Evolutionary conservation across 495 filamentous ascomycete species (phyloP).

Genomic region (Xylaria longipes): DNA sequence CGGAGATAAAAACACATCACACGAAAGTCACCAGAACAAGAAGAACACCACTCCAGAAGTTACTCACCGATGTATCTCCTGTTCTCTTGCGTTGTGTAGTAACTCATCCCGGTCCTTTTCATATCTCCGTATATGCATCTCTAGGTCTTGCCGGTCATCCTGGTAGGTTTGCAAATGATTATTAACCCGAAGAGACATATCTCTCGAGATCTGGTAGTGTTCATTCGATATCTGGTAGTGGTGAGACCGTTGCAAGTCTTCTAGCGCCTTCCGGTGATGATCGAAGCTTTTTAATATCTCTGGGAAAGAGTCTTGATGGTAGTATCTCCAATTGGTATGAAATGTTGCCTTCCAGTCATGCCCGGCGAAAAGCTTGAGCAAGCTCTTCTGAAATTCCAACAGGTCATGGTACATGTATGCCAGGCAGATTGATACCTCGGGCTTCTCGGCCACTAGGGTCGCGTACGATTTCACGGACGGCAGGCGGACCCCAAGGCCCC

Average conservation of each 20-base stretch:
- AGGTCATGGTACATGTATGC: slow-evolving; percentile 53
- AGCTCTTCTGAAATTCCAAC: slow-evolving; percentile 48
- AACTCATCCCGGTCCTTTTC: slow-evolving; percentile 27
- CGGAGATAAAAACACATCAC: not conserved
- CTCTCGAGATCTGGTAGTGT: not conserved
- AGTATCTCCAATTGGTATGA: slow-evolving; percentile 49
- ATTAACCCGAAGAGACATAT: slow-evolving; percentile 14
- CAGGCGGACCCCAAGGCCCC: slow-evolving; percentile 48
- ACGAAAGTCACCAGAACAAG: not conserved
- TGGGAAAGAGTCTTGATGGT: slow-evolving; percentile 40
- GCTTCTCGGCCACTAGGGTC: slow-evolving; percentile 36
- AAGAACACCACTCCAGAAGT: not conserved
- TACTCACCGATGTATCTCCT: not conserved
- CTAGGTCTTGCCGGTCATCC: slow-evolving; percentile 23
- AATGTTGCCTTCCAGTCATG: slow-evolving; percentile 45
- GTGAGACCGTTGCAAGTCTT: slow-evolving; percentile 34
- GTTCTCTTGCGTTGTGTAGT: slow-evolving; percentile 16
- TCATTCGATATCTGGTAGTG: slow-evolving; percentile 27
- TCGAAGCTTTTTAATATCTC: slow-evolving; percentile 44
- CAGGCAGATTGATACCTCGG: slow-evolving; percentile 40
- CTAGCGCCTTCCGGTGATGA: slow-evolving; percentile 45
- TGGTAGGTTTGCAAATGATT: slow-evolving; percentile 23
- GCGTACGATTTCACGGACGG: slow-evolving; percentile 46
- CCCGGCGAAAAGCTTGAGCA: slow-evolving; percentile 43
- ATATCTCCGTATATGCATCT: slow-evolving; percentile 29